Base-by-base conservation (phyloP, 768 basidiomycete genomes). In the Boletus subcaerulescens region DNA sequence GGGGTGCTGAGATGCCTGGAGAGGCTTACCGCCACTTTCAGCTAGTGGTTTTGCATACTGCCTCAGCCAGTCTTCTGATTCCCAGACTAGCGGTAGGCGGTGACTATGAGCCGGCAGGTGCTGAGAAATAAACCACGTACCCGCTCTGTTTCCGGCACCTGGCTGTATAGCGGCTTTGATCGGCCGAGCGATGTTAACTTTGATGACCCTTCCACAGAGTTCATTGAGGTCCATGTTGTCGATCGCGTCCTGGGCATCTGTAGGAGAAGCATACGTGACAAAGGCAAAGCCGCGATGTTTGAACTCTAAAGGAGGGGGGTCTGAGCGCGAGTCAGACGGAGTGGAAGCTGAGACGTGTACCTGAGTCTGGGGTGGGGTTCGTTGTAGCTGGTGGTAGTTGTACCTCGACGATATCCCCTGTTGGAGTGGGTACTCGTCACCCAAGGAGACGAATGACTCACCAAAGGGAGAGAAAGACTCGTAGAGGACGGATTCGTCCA, bases 171-270 rank as follows among this genome's bases (percentile, higher is more conserved):
- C 78, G 2, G 80, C 81, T 67, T 89, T 93, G 77, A 85, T 83
- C 6, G 92, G 91, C 43, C 89, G 81, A 10, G 95, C 94, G 39
- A 94, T 71, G 67, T 91, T 96, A 46, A 87, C 93, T 74, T 87
- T 90, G 58, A 91, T 73, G 48, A 89, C 86, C 55, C 81, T 82
- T 47, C 86, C 92, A 47, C 76, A 80, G 55, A 91, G 77, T 68
- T 95, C 94, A 65, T 96, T 97, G 72, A 95, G 76, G 72, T 98
- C 94, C 91, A 94, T 98, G 74, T 98, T 98, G 77, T 98, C 96
- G 57, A 98, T 96, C 29, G 96, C 96, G 69, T 98, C 95, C 66
- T 91, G 89, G 5, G 96, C 94, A 71, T 96, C 93, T 22, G 81
- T 80, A 10, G 89, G 68, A 8, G 86, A 87, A 12, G 84, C 74